Percentiles rank a stretch among this genome's conserved stretches.
phyloP scores from a whole-genome alignment of 148 eudicot species.

The Vaccinium myrtillus region DNA sequence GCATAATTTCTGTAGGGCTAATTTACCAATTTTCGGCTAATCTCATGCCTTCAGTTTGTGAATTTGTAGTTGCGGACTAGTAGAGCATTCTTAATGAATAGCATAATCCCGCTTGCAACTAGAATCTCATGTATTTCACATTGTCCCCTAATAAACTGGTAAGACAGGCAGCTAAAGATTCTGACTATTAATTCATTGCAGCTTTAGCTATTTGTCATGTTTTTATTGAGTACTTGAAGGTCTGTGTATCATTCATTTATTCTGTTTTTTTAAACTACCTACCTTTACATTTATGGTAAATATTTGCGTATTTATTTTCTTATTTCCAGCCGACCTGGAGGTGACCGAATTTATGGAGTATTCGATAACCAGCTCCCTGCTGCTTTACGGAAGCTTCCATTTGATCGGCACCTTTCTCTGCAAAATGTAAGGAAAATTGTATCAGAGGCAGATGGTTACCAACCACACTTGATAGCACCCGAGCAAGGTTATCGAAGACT shows the following conservation, averaged over 20 bases:
- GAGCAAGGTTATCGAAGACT: constrained; percentile 85
- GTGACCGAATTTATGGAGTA: constrained; percentile 79
- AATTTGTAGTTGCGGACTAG: neutral
- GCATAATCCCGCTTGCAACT: neutral
- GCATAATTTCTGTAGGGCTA: neutral
- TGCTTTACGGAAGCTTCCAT: constrained; percentile 77
- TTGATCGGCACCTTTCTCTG: constrained; percentile 72
- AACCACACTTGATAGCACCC: constrained; percentile 83
- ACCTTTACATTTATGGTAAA: neutral
- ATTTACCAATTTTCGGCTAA: no score
- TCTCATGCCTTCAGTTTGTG: neutral
- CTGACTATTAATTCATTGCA: neutral
- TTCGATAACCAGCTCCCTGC: constrained; percentile 88
- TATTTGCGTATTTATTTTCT: neutral
- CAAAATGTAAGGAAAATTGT: constrained; percentile 64
- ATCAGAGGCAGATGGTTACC: constrained; percentile 81
- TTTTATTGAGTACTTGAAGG: neutral
- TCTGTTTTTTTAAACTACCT: neutral
- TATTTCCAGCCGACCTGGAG: constrained; percentile 71
- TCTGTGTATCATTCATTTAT: neutral
- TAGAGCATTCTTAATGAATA: neutral
- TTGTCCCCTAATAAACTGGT: neutral
- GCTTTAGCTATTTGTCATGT: neutral
- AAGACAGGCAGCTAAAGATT: neutral
- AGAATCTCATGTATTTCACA: neutral